These are phyloP conservation scores for Hemileccinum impolitum DNA, from an alignment of 768 basidiomycete genomes.

Conservation along the genomic window DNA sequence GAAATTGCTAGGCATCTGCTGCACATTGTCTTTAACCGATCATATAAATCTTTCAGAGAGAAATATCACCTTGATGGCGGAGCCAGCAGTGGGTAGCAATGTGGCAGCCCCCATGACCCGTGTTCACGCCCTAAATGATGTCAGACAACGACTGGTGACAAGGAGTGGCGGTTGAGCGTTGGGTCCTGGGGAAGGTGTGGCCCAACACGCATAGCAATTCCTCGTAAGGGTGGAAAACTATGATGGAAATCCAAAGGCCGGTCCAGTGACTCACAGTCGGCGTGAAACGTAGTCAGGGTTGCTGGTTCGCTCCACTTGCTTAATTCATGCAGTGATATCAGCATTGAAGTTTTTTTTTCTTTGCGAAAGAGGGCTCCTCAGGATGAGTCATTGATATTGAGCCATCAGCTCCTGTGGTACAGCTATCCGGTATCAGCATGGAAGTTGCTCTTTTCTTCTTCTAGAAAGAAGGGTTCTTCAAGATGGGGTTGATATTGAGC, in stretches of 20 bases:
- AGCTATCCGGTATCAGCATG: background rate
- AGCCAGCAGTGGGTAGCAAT: background rate
- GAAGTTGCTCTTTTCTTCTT: conserved; percentile 1
- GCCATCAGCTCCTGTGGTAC: too few species aligned
- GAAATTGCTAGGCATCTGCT: background rate
- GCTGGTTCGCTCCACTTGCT: conserved; percentile 7
- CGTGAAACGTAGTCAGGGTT: background rate
- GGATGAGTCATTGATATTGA: background rate
- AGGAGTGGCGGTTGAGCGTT: background rate
- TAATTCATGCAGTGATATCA: background rate
- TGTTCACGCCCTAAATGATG: background rate
- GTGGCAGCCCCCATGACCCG: background rate
- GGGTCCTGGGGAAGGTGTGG: background rate
- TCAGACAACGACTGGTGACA: background rate
- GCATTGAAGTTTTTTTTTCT: background rate
- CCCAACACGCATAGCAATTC: background rate
- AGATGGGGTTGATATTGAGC: background rate
- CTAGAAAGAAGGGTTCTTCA: background rate
- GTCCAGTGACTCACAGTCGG: background rate
- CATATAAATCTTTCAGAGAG: background rate
- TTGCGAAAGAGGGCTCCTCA: background rate
- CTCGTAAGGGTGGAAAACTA: background rate
- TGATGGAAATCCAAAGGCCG: conserved; percentile 4
- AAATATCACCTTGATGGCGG: background rate
- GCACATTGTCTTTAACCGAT: background rate